Percentiles rank a stretch among this genome's conserved stretches.
These are phyloP conservation scores for Chlamydomonas sp. DNA, from an alignment of 139 green algal species.

Conservation along the genomic window DNA sequence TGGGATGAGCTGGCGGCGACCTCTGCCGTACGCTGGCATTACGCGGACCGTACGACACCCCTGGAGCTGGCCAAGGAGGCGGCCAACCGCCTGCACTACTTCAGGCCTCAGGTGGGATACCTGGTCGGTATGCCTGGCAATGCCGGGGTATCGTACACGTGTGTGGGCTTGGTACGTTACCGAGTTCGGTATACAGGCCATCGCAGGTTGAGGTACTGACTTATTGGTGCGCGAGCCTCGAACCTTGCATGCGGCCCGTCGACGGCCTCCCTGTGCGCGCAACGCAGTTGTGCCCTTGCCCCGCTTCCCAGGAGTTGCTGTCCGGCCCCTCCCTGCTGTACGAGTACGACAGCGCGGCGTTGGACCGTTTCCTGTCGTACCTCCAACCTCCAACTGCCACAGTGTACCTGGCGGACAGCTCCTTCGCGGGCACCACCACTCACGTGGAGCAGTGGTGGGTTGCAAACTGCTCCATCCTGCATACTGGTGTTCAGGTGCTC, in stretches of 20 bases:
- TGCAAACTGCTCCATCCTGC: background rate
- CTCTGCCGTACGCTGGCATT: conserved; percentile 44
- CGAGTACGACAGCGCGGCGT: conserved; percentile 33
- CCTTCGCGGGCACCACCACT: background rate
- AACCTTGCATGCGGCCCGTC: too few species aligned
- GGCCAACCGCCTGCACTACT: conserved; percentile 51
- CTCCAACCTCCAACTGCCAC: conserved; percentile 26
- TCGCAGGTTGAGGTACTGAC: too few species aligned
- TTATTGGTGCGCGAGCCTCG: too few species aligned
- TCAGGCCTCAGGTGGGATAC: conserved; percentile 3
- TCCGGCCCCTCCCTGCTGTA: conserved; percentile 37
- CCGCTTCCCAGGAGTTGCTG: conserved; percentile 21
- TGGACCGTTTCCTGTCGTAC: conserved; percentile 42
- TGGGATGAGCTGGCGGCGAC: conserved; percentile 34
- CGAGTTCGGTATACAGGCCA: too few species aligned
- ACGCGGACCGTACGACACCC: conserved; percentile 42
- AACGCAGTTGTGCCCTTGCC: too few species aligned
- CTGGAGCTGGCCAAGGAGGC: conserved; percentile 38
- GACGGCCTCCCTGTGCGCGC: too few species aligned
- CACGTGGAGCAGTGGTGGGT: conserved; percentile 23
- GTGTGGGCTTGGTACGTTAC: too few species aligned
- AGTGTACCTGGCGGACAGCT: conserved; percentile 35
- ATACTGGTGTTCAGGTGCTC: too few species aligned
- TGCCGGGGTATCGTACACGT: too few species aligned
- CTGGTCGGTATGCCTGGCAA: too few species aligned